phyloP scores from a whole-genome alignment of 2,329 filamentous ascomycete genomes.

The Monilinia fructicola region DNA sequence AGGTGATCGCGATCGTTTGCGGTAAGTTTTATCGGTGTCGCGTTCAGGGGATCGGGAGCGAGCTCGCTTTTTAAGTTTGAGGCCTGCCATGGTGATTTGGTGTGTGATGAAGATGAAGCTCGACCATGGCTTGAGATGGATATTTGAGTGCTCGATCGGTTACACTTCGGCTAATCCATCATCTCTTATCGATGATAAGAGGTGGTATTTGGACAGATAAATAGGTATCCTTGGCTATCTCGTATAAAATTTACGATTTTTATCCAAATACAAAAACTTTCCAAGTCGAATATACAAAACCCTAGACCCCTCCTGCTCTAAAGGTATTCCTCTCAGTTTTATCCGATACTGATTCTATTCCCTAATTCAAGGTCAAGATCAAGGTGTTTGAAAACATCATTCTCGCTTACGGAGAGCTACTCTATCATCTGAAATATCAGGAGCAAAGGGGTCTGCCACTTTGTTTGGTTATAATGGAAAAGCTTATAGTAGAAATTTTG shows the following conservation, averaged over 20 bases:
- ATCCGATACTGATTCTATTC: background rate
- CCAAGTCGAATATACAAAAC: background rate
- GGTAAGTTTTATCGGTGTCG: conserved; percentile 20
- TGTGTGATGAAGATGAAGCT: background rate
- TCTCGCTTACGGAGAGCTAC: too few species aligned
- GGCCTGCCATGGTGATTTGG: conserved; percentile 20
- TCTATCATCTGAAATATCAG: background rate
- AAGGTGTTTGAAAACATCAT: too few species aligned
- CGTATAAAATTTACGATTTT: too few species aligned
- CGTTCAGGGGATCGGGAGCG: conserved; percentile 22
- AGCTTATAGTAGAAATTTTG: background rate
- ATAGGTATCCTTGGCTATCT: background rate
- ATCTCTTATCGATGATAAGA: background rate
- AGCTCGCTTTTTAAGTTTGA: conserved; percentile 23
- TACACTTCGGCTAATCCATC: background rate
- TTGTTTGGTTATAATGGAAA: background rate
- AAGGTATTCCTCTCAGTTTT: background rate
- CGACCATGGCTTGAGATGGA: background rate
- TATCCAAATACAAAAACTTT: too few species aligned
- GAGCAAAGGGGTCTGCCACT: background rate
- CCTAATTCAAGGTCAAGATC: background rate
- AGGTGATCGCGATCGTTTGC: conserved; percentile 23
- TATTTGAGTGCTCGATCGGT: conserved; percentile 1
- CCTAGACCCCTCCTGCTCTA: background rate
- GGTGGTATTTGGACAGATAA: background rate